Percentiles rank a stretch among this genome's conserved stretches.
These are phyloP conservation scores for Apiospora malaysiana DNA, from an alignment of 2,329 filamentous ascomycete genomes.

Conservation along the genomic window DNA sequence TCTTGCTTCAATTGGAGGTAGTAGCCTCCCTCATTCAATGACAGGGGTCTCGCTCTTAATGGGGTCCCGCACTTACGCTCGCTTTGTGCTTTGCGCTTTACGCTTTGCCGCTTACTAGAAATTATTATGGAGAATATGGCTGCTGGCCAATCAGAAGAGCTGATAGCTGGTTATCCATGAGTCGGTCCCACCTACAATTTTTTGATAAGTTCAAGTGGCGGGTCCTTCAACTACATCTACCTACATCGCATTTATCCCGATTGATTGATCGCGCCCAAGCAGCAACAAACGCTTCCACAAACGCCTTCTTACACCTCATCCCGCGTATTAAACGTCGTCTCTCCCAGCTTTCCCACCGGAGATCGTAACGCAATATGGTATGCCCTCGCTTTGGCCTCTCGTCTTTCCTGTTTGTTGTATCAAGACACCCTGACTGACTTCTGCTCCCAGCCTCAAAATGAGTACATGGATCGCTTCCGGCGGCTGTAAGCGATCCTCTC, in stretches of 20 bases:
- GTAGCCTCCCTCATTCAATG: background rate
- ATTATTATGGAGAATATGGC: background rate
- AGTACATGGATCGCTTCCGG: slow-evolving; percentile 80
- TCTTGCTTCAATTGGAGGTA: slow-evolving; percentile 1
- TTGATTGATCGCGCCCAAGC: background rate
- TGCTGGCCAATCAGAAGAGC: background rate
- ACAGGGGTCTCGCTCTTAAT: background rate
- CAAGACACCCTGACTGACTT: slow-evolving; percentile 23
- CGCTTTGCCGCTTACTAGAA: background rate
- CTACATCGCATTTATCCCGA: too few relatives aligned
- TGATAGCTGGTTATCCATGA: background rate
- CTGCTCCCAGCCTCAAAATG: slow-evolving; percentile 73
- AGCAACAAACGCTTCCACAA: background rate
- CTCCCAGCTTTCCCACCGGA: background rate
- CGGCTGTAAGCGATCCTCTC: slow-evolving; percentile 52
- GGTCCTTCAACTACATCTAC: background rate
- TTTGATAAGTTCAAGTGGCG: slow-evolving; percentile 14
- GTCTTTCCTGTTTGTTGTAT: slow-evolving; percentile 30
- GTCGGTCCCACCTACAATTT: slow-evolving; percentile 6
- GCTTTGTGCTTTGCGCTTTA: background rate
- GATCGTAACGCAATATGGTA: background rate
- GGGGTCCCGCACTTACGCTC: background rate
- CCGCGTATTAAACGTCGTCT: background rate
- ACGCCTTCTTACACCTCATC: background rate
- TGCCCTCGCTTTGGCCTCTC: background rate